Base-by-base conservation (phyloP, 2,329 filamentous ascomycete species). In the Fusarium agapanthi region DNA sequence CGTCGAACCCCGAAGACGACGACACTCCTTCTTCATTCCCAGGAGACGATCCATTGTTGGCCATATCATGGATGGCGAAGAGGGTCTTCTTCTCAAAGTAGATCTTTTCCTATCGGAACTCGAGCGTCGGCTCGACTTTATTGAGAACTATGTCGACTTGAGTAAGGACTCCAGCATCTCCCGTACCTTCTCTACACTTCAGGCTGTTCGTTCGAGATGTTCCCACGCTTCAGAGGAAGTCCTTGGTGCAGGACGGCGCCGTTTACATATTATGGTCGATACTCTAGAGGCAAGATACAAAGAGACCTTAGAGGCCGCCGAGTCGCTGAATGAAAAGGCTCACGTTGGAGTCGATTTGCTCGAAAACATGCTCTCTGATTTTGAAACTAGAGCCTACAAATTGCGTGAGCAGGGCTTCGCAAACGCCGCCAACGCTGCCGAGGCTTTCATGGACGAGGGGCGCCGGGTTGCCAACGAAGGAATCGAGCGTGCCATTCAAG, bases 281-380 rank as follows among this genome's bases (percentile, higher is more conserved):
- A 97, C 95, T 2, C 86, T 99, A 20, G 96, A 99, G 81, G 88
- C 88, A 34, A 89, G 93, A 72, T 99, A 98, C 82, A 92, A 97
- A 71, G 93, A 96, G 76, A 95, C 93, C 3, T 83, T 99, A 72
- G 91, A 89, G 22, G 93, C 93, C 6, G 94, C 95, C 72, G 95
- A 94, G 79, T 95, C 94, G 0, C 84, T 98, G 76, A 94, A 96
- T 78, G 95, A 97, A 76, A 98, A 98, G 84, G 95, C 95, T 7
- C 90, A 93, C 68, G 92, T 95, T 40, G 94, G 95, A 10, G 92
- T 99, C 72, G 91, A 93, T 67, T 84, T 98, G 70, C 92, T 98
- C 79, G 95, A 98, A 79, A 88, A 85, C 41, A 95, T 97, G 83
- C 86, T 99, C 28, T 88, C 90, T 28, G 95, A 98, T 56, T 92